Conservation (phyloP, 495 filamentous ascomycete species). For the Cercophora scortea region DNA sequence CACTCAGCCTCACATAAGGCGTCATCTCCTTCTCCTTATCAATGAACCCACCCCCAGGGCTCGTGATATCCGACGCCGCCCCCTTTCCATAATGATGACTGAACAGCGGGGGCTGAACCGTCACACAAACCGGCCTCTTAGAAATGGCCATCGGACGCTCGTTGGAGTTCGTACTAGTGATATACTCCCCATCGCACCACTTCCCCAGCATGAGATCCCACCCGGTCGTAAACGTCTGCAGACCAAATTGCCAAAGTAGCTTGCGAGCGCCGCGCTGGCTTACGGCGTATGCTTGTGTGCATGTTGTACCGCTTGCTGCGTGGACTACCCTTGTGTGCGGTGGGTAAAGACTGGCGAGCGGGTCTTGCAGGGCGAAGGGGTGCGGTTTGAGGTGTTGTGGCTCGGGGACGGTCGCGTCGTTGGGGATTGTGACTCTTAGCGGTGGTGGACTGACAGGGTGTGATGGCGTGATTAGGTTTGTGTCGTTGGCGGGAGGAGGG, state of each 20-base stretch:
- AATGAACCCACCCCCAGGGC: constrained; percentile 36
- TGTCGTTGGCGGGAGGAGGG: constrained; percentile 6
- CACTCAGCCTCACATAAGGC: constrained; percentile 38
- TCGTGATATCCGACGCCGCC: constrained; percentile 34
- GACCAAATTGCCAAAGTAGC: constrained; percentile 31
- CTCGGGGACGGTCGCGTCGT: constrained; percentile 32
- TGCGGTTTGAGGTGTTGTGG: constrained; percentile 34
- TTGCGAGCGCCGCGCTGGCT: constrained; percentile 35
- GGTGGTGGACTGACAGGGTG: constrained; percentile 8
- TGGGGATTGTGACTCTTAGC: constrained; percentile 21
- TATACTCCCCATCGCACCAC: constrained; percentile 33
- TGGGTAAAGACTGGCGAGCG: constrained; percentile 26
- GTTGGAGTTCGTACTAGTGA: background rate
- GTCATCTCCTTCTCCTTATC: constrained; percentile 32
- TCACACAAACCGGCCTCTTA: constrained; percentile 28
- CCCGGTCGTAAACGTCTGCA: constrained; percentile 26
- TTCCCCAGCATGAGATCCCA: constrained; percentile 41
- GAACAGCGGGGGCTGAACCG: constrained; percentile 40
- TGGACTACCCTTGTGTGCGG: constrained; percentile 39
- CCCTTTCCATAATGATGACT: constrained; percentile 34
- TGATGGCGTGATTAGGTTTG: background rate
- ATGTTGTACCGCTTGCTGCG: constrained; percentile 28
- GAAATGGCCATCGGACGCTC: background rate
- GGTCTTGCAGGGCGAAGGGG: constrained; percentile 35
- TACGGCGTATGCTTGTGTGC: constrained; percentile 42